Base-by-base conservation (phyloP, 306 rosid species). In the Medicago ruthenica region DNA sequence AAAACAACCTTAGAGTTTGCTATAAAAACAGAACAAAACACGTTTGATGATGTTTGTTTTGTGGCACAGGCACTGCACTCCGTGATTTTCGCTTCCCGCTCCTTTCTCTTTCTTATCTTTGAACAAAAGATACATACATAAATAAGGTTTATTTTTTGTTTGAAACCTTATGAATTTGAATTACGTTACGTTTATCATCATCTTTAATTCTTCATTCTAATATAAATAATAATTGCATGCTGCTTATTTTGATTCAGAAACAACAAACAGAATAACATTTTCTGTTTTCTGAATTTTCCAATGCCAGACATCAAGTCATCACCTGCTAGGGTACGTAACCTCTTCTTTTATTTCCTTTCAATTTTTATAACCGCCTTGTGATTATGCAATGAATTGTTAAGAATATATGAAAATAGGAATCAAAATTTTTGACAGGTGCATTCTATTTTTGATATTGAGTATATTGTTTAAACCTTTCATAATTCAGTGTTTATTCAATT, bases 11-110 rank as follows among this genome's bases (percentile, higher is more conserved):
- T 2, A 18, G 0, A 15, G 10, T 60, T 27, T 27, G 41, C 10
- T 60, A 27, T 60, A 27, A 59, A 59, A 59, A 24, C 40, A 55
- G 20, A 9, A 16, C 3, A 55, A 20, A 55, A 20, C 17, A 55
- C 34, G 31, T 55, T 55, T 20, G 31, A 50, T 12, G 6, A 11
- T 11, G 15, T 45, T 22, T 5, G 5, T 36, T 58, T 55, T 53
- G 59, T 53, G 36, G 63, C 36, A 21, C 2, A 57, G 2, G 18
- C 6, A 57, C 13, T 59, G 9, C 21, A n/a, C 22, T 10, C 61
- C 61, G 61, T 27, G 15, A 55, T 55, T 14, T 61, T 31, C 40
- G 42, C 67, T 61, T 61, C 67, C 67, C 67, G 67, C 42, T 61
- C 20, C 67, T 61, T 61, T 61, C 67, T 59, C 16, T 27, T 40